Conservation (phyloP, 306 rosid genomes). For the Ormosia emarginata region DNA sequence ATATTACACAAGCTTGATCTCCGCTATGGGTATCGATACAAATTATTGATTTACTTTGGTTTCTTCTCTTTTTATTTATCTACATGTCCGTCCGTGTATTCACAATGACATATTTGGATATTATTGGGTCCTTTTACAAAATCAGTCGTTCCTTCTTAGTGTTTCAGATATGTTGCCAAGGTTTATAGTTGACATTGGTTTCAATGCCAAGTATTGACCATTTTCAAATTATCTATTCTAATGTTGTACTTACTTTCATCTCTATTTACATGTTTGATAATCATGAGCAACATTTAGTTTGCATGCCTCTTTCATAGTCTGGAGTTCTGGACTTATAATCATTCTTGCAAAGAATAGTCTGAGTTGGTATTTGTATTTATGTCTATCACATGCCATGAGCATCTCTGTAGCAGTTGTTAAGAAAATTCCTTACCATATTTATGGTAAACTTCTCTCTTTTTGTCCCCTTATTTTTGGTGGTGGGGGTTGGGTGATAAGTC, state of each 20-base stretch:
- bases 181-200: neutral
- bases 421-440: conserved; percentile 9
- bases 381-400: conserved; percentile 9
- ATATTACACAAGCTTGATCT: conserved; percentile 90
- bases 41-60: conserved; percentile 13
- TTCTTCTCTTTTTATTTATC: conserved; percentile 1
- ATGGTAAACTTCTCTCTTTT: neutral
- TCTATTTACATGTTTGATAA: neutral
- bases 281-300: neutral
- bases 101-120: neutral
- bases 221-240: neutral
- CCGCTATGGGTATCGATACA: conserved; percentile 78
- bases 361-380: neutral
- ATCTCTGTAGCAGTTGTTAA: neutral
- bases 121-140: neutral
- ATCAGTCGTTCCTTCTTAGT: neutral
- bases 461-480: neutral
- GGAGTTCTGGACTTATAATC: neutral
- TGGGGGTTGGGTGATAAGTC: neutral
- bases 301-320: neutral
- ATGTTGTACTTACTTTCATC: conserved; percentile 4
- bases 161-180: neutral
- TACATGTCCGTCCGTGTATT: neutral
- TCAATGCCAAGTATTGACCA: neutral
- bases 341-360: neutral